phyloP scores from a whole-genome alignment of 1,139 yeast species.

The Arxiozyma telluris region DNA sequence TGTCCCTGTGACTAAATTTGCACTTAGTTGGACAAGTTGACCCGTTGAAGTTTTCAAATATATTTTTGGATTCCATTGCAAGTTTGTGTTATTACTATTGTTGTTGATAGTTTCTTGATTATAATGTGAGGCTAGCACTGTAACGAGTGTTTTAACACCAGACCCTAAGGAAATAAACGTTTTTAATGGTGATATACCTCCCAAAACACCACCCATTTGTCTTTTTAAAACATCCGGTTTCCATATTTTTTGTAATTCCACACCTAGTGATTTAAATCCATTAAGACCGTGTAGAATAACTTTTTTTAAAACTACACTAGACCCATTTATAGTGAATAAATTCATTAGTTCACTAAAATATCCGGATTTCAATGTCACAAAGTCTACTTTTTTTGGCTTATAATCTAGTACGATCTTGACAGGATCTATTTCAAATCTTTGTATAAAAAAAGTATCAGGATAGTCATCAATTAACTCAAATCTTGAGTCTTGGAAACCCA shows the following conservation, averaged over 20 bases:
- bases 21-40: slow-evolving; percentile 75
- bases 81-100: slow-evolving; percentile 25
- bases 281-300: slow-evolving; percentile 64
- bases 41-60: slow-evolving; percentile 76
- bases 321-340: slow-evolving; percentile 79
- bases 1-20: slow-evolving; percentile 80
- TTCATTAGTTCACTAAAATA: slow-evolving; percentile 81
- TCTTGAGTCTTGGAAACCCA: slow-evolving; percentile 68
- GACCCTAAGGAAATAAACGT: slow-evolving; percentile 71
- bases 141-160: slow-evolving; percentile 65
- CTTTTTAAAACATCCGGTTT: slow-evolving; percentile 74
- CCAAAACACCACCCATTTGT: slow-evolving; percentile 69
- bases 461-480: slow-evolving; percentile 46
- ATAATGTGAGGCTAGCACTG: slow-evolving; percentile 67
- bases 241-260: slow-evolving; percentile 60
- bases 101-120: slow-evolving; percentile 31
- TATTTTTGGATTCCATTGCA: slow-evolving; percentile 63
- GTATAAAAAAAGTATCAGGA: slow-evolving; percentile 59
- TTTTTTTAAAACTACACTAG: slow-evolving; percentile 55
- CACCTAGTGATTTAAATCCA: slow-evolving; percentile 57
- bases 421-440: slow-evolving; percentile 55
- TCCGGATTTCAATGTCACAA: slow-evolving; percentile 76
- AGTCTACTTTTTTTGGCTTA: slow-evolving; percentile 83
- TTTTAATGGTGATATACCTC: slow-evolving; percentile 77
- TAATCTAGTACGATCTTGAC: slow-evolving; percentile 71